These are phyloP conservation scores for Scedosporium apiospermum DNA, from an alignment of 2,329 filamentous ascomycete species.

Conservation along the genomic window DNA sequence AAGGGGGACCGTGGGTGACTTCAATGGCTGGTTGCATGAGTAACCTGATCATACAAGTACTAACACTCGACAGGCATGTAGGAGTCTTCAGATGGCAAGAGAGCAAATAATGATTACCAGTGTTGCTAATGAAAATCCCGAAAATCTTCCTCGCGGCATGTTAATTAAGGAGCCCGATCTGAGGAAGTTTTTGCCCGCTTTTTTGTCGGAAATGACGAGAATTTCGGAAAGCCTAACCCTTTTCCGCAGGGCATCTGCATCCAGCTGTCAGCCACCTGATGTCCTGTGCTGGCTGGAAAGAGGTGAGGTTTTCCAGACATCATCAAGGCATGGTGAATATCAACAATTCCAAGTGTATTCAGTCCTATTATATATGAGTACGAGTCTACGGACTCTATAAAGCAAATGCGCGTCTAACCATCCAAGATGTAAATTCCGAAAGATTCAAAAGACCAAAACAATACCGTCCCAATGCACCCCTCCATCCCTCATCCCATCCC, in stretches of 20 bases:
- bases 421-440: neutral
- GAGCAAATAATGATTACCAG: neutral
- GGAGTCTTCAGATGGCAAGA: neutral
- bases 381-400: neutral
- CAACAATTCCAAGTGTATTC: no score
- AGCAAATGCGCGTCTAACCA: neutral
- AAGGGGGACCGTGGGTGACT: neutral
- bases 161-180: neutral
- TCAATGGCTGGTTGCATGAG: neutral
- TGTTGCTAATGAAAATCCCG: neutral
- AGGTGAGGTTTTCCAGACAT: no score
- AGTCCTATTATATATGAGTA: neutral
- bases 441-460: neutral
- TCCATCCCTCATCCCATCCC: neutral
- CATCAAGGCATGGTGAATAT: no score
- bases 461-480: neutral
- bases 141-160: neutral
- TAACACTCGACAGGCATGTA: neutral
- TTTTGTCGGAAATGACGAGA: no score
- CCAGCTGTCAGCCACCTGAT: no score
- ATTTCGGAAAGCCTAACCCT: no score
- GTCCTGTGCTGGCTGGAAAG: no score
- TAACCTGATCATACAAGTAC: neutral
- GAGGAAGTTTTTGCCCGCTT: neutral
- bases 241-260: no score